Conservation (phyloP, 345 rosid species). For the Erodium maritimum region DNA sequence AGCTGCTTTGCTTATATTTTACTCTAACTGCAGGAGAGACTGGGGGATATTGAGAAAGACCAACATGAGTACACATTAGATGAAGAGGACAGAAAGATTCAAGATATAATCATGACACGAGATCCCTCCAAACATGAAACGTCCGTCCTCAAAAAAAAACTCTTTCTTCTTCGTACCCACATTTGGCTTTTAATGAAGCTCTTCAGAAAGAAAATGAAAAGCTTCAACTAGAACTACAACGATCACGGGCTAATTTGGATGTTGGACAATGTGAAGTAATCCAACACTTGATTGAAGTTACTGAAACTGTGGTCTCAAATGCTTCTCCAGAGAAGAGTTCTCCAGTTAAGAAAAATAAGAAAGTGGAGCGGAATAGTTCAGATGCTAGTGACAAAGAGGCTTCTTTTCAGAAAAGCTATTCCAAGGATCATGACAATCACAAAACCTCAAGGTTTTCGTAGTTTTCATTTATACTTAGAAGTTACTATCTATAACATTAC, state of each 20-base stretch:
- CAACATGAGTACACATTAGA: constrained; percentile 24
- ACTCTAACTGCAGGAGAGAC: constrained; percentile 19
- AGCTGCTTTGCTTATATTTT: not conserved
- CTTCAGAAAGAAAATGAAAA: constrained; percentile 26
- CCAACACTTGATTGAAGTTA: constrained; percentile 23
- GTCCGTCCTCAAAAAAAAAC: constrained; percentile 22
- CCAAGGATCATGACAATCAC: constrained; percentile 12
- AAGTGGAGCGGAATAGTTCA: constrained; percentile 13
- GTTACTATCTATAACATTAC: not conserved
- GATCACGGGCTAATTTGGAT: constrained; percentile 20
- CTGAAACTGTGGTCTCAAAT: constrained; percentile 10
- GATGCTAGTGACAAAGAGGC: constrained; percentile 12
- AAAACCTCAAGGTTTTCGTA: constrained; percentile 17
- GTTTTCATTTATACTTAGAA: not conserved
- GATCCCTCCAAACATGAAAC: constrained; percentile 22
- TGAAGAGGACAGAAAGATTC: constrained; percentile 28
- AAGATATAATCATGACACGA: constrained; percentile 15
- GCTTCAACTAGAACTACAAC: constrained; percentile 23
- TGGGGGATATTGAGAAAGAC: constrained; percentile 25
- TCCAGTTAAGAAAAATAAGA: constrained; percentile 13
- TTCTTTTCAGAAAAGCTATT: constrained; percentile 11
- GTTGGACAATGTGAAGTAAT: constrained; percentile 27
- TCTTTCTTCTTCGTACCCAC: constrained; percentile 23
- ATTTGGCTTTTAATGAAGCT: constrained; percentile 21
- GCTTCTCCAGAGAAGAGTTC: constrained; percentile 9